A percentile compares a stretch with the other conserved stretches of the same genome.
Conservation (phyloP, 2,329 filamentous ascomycete species). For the Sclerotinia borealis region DNA sequence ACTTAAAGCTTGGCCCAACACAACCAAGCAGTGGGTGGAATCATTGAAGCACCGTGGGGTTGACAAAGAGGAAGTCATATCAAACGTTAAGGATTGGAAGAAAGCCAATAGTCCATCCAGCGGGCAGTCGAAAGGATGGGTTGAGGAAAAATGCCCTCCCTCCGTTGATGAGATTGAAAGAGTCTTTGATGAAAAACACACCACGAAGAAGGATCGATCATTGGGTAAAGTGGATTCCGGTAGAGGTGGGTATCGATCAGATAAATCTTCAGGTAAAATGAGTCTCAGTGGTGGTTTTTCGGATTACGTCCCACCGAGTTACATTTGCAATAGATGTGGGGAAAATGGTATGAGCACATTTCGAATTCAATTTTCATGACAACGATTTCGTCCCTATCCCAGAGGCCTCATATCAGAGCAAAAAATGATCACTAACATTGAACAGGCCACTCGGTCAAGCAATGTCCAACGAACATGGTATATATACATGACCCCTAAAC, state of each 20-base stretch:
- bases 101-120: constrained; percentile 11
- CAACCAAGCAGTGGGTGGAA: constrained; percentile 23
- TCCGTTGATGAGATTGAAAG: constrained; percentile 13
- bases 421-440: constrained; percentile 1
- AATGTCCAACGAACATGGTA: constrained; percentile 39
- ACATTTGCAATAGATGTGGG: constrained; percentile 27
- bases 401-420: not conserved
- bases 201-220: not conserved
- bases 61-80: constrained; percentile 13
- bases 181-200: constrained; percentile 10
- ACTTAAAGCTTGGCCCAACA: constrained; percentile 23
- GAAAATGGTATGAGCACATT: constrained; percentile 19
- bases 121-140: not conserved
- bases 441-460: constrained; percentile 36
- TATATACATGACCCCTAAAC: not conserved
- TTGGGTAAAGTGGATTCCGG: not conserved
- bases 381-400: not conserved
- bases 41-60: constrained; percentile 20
- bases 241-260: not conserved
- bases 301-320: constrained; percentile 13
- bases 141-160: constrained; percentile 3
- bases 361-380: not conserved
- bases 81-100: constrained; percentile 20
- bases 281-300: not conserved
- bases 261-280: not conserved